These are phyloP conservation scores for Lactifluus hygrophoroides DNA, from an alignment of 768 basidiomycete genomes.

Conservation along the genomic window DNA sequence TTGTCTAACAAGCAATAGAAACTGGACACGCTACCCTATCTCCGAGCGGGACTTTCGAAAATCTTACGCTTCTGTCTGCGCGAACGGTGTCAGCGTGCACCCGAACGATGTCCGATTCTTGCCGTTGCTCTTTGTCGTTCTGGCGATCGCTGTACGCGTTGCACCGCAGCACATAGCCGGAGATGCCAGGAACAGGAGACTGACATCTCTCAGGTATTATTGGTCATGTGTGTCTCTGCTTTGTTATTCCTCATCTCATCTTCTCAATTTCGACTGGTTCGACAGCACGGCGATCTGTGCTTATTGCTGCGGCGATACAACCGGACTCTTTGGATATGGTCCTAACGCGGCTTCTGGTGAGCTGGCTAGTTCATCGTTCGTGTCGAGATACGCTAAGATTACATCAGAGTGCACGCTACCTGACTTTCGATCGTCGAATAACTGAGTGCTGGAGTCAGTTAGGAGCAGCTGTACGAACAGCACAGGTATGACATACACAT, in stretches of 20 bases:
- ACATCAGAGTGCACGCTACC: constrained; percentile 56
- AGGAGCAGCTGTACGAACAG: constrained; percentile 86
- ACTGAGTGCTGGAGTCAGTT: constrained; percentile 97
- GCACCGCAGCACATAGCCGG: constrained; percentile 82
- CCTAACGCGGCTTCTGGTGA: constrained; percentile 74
- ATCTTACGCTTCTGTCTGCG: constrained; percentile 56
- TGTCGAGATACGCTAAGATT: constrained; percentile 14
- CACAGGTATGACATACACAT: constrained; percentile 37
- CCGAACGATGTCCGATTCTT: constrained; percentile 77
- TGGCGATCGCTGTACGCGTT: constrained; percentile 78
- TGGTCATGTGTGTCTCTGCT: constrained; percentile 73
- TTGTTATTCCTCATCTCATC: constrained; percentile 1
- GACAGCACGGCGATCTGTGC: constrained; percentile 73
- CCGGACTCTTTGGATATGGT: constrained; percentile 89
- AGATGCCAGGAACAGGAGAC: constrained; percentile 61
- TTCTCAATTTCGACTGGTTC: constrained; percentile 16
- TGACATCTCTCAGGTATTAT: constrained; percentile 85
- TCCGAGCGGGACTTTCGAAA: constrained; percentile 76
- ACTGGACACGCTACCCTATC: constrained; percentile 90
- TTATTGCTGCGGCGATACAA: constrained; percentile 90
- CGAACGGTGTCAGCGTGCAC: constrained; percentile 56
- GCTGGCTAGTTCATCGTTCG: constrained; percentile 8
- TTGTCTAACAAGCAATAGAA: constrained; percentile 39
- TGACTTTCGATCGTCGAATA: constrained; percentile 71
- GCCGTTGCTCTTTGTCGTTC: constrained; percentile 86